Conservation (phyloP, 352 stramenopile genomes). For the Phytopythium ostracodes region DNA sequence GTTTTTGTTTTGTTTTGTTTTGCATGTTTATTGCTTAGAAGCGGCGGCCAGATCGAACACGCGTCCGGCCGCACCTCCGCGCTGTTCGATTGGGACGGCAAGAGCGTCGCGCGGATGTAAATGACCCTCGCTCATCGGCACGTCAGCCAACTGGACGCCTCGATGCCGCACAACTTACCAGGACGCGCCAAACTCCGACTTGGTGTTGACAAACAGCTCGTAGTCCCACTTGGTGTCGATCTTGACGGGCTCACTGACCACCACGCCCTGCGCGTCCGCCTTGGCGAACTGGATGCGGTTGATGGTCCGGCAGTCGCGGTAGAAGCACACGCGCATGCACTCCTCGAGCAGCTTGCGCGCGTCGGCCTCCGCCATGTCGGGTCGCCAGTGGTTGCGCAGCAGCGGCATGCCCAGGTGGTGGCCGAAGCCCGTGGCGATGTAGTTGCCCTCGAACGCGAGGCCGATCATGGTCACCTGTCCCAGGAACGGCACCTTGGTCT, state of each 20-base stretch:
- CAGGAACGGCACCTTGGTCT: constrained; percentile 92
- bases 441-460: constrained; percentile 96
- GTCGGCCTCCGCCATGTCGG: constrained; percentile 93
- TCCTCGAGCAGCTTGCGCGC: constrained; percentile 94
- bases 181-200: constrained; percentile 86
- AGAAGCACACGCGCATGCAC: constrained; percentile 98
- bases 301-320: constrained; percentile 98
- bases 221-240: constrained; percentile 95
- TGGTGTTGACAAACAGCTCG: constrained; percentile 82
- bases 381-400: constrained; percentile 93
- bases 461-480: constrained; percentile 97
- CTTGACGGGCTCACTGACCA: constrained; percentile 93
- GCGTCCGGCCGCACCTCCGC: background rate
- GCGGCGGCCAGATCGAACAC: background rate
- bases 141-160: background rate
- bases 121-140: background rate
- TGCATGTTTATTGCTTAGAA: background rate
- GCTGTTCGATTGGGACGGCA: background rate
- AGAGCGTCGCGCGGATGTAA: background rate
- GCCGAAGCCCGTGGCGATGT: constrained; percentile 97
- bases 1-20: background rate
- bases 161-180: constrained; percentile 50
- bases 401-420: constrained; percentile 96
- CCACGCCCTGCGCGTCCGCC: constrained; percentile 83
- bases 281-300: constrained; percentile 98